A percentile compares a stretch with the other conserved stretches of the same genome.
Evolutionary conservation across 306 rosid species (phyloP).

Genomic region (Dryas drummondii): DNA sequence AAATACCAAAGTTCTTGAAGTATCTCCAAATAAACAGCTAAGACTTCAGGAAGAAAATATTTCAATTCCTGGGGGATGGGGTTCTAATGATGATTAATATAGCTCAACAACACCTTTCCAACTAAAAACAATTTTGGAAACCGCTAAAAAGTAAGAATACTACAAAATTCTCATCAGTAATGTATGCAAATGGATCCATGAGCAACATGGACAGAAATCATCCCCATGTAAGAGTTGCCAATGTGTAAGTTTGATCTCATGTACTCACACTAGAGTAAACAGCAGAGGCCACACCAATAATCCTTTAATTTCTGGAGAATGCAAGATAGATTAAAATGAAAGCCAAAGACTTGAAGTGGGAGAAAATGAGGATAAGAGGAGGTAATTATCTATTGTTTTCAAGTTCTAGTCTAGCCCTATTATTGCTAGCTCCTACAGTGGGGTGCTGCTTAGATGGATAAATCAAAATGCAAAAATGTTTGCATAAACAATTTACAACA

Average conservation of each 20-base stretch:
- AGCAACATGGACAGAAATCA: background rate
- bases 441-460: background rate
- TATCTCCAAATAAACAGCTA: background rate
- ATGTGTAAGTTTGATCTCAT: background rate
- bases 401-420: background rate
- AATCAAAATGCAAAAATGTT: background rate
- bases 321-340: background rate
- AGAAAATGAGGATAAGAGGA: background rate
- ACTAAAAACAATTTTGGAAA: background rate
- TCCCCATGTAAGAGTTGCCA: background rate
- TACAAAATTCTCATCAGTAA: background rate
- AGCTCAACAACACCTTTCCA: background rate
- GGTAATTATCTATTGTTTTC: background rate
- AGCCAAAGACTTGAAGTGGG: background rate
- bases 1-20: slow-evolving; percentile 11
- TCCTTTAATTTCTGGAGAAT: background rate
- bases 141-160: background rate
- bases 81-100: background rate
- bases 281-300: background rate
- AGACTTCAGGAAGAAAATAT: background rate
- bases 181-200: background rate
- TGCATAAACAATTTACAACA: background rate
- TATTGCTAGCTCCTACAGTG: background rate
- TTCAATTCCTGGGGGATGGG: background rate
- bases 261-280: background rate